Evolutionary conservation across 2,329 filamentous ascomycete species (phyloP).

Genomic region (Chaetothyriales sp.): DNA sequence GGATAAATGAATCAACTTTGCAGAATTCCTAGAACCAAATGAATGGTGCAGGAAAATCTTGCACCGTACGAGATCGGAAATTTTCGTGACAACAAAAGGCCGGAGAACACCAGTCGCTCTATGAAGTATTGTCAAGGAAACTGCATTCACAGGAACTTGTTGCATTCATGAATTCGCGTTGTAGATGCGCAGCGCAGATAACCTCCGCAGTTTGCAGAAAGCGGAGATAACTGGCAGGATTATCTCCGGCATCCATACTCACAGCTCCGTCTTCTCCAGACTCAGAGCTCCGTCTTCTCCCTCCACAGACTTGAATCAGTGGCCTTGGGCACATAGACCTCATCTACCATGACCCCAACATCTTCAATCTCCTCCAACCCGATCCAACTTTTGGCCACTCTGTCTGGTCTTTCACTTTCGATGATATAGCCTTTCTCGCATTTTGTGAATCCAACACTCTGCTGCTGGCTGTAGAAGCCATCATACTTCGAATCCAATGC

Average conservation of each 20-base stretch:
- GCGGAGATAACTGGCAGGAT: not conserved
- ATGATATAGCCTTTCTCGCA: conserved; percentile 25
- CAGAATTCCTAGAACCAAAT: not conserved
- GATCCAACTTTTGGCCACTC: not conserved
- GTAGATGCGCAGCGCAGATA: not conserved
- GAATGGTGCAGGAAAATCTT: not conserved
- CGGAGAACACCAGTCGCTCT: not conserved
- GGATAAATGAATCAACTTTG: not conserved
- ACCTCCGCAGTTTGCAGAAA: not conserved
- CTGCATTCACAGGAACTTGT: not conserved
- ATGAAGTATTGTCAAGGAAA: not conserved
- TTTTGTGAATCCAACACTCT: conserved; percentile 21
- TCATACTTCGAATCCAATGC: conserved; percentile 21
- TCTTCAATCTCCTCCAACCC: not conserved
- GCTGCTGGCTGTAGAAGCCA: conserved; percentile 22
- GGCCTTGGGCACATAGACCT: not conserved
- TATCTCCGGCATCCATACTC: not conserved
- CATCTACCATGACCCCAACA: not conserved
- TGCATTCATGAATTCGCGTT: not conserved
- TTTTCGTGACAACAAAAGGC: not conserved
- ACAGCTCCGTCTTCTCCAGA: not conserved
- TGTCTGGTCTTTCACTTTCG: conserved; percentile 22
- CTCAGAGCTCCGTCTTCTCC: not conserved
- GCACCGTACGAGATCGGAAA: not conserved
- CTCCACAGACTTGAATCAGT: not conserved